Conservation (phyloP, 23 red algal species). For the Gracilaria gracilis region DNA sequence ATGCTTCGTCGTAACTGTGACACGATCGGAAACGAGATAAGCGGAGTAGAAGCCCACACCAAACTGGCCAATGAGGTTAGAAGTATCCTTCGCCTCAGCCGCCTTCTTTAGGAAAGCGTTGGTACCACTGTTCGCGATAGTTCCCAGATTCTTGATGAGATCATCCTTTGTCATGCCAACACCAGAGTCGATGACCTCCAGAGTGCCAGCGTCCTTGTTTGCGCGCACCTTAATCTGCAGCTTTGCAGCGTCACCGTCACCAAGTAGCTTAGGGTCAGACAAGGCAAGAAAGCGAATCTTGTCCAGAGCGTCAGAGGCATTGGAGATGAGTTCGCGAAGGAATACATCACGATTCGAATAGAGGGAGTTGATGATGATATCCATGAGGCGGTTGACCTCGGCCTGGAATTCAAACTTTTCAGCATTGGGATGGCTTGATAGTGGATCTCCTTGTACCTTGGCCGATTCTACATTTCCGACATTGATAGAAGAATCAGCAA, state of each 20-base stretch:
- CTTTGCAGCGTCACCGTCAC: constrained; percentile 56
- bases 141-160: constrained; percentile 92
- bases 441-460: neutral
- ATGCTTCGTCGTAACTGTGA: constrained; percentile 76
- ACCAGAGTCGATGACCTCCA: constrained; percentile 82
- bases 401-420: constrained; percentile 89
- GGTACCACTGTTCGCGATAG: constrained; percentile 92
- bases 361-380: constrained; percentile 96
- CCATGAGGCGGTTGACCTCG: constrained; percentile 91
- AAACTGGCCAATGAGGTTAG: constrained; percentile 94
- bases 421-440: constrained; percentile 31
- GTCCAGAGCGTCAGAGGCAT: constrained; percentile 91
- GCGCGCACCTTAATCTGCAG: constrained; percentile 72
- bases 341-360: constrained; percentile 94
- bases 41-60: constrained; percentile 96
- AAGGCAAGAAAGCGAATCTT: constrained; percentile 91
- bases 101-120: constrained; percentile 82
- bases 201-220: constrained; percentile 58
- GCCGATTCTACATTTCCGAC: constrained; percentile 37
- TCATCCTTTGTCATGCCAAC: constrained; percentile 94
- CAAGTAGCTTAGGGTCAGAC: constrained; percentile 31
- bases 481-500: constrained; percentile 26
- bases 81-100: constrained; percentile 65
- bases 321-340: constrained; percentile 94
- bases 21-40: constrained; percentile 87